A percentile compares a stretch with the other conserved stretches of the same genome.
Evolutionary conservation across 805 yeast genomes (phyloP).

Genomic region (Pichia manshurica): DNA sequence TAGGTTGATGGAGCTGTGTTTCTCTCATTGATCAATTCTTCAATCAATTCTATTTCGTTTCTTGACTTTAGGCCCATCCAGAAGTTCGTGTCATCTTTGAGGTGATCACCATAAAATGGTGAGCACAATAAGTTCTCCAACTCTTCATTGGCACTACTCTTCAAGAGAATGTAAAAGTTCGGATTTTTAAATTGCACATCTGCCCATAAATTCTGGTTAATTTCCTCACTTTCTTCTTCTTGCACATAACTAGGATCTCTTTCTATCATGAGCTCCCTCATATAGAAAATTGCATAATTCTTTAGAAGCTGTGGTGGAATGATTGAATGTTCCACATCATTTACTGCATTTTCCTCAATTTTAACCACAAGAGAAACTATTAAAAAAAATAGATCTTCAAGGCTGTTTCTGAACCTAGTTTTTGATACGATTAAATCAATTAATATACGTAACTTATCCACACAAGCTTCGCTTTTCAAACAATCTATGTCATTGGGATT

Average conservation of each 20-base stretch:
- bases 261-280: background rate
- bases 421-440: conserved; percentile 11
- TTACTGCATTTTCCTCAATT: conserved; percentile 4
- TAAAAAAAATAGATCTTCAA: conserved; percentile 8
- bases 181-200: conserved; percentile 6
- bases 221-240: background rate
- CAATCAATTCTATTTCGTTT: conserved; percentile 6
- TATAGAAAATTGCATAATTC: conserved; percentile 3
- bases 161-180: conserved; percentile 2
- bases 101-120: conserved; percentile 2
- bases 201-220: conserved; percentile 5
- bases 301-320: conserved; percentile 6
- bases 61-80: conserved; percentile 6
- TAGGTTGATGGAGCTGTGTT: background rate
- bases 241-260: background rate
- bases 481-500: conserved; percentile 8
- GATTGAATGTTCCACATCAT: background rate
- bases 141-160: conserved; percentile 7
- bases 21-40: conserved; percentile 3
- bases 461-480: conserved; percentile 8
- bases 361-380: conserved; percentile 5
- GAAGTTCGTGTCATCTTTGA: conserved; percentile 2
- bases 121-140: conserved; percentile 7
- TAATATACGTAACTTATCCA: conserved; percentile 14
- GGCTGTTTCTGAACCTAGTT: conserved; percentile 3